A percentile compares a stretch with the other conserved stretches of the same genome.
Evolutionary conservation across 1,284 basidiomycete genomes (phyloP).

Genomic region (Pascua guehoae): DNA sequence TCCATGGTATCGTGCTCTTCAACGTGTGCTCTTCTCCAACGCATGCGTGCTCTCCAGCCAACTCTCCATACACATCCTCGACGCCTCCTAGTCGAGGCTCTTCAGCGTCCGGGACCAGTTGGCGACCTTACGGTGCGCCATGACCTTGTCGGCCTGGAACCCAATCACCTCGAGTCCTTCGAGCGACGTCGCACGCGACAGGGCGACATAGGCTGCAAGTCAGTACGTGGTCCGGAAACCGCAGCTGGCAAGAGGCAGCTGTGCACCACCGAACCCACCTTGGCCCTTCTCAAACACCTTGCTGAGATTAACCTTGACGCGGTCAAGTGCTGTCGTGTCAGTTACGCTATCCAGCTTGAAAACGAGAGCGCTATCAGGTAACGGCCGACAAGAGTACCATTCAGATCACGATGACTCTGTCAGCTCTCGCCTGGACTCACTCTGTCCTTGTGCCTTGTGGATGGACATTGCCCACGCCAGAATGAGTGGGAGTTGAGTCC

Average conservation of each 20-base stretch:
- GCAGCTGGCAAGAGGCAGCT: neutral
- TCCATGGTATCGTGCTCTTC: neutral
- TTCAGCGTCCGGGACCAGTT: conserved; percentile 32
- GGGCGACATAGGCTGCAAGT: conserved; percentile 80
- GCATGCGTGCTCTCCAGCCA: neutral
- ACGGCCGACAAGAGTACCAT: neutral
- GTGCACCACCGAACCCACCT: conserved; percentile 17
- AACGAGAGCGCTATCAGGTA: neutral
- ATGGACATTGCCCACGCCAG: conserved; percentile 93
- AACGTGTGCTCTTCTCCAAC: neutral
- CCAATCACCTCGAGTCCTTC: conserved; percentile 86
- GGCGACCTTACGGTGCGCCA: conserved; percentile 58
- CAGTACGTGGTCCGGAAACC: neutral
- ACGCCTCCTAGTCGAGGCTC: conserved; percentile 17
- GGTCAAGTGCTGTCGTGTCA: conserved; percentile 33
- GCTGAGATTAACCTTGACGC: conserved; percentile 52
- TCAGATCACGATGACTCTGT: neutral
- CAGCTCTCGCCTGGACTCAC: conserved; percentile 24
- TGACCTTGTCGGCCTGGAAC: conserved; percentile 75
- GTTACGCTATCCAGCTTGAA: conserved; percentile 1
- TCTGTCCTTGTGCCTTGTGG: conserved; percentile 91
- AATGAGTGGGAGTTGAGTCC: conserved; percentile 73
- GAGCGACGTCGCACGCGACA: conserved; percentile 88
- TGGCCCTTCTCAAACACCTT: conserved; percentile 75
- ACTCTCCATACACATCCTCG: neutral